phyloP scores from a whole-genome alignment of 257 asterid genomes.

The Apocynum venetum region DNA sequence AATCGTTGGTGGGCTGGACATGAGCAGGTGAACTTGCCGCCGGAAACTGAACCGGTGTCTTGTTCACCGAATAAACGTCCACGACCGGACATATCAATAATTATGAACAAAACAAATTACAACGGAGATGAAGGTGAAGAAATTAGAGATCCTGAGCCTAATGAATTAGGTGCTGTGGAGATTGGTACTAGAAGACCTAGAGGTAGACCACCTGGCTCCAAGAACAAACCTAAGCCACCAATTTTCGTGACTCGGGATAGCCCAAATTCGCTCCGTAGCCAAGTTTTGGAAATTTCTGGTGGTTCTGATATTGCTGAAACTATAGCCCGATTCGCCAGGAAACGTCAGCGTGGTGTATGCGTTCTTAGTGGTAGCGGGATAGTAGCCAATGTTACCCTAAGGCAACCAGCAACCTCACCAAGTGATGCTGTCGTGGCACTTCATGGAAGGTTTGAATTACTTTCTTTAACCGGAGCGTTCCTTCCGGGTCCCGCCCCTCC shows the following conservation, averaged over 20 bases:
- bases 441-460: slow-evolving; percentile 59
- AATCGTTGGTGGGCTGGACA: slow-evolving; percentile 65
- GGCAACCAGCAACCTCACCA: slow-evolving; percentile 42
- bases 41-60: slow-evolving; percentile 24
- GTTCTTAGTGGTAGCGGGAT: slow-evolving; percentile 60
- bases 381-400: slow-evolving; percentile 55
- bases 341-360: slow-evolving; percentile 63
- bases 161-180: slow-evolving; percentile 45
- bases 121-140: slow-evolving; percentile 41
- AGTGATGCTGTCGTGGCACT: slow-evolving; percentile 40
- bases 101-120: slow-evolving; percentile 30
- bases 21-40: slow-evolving; percentile 36
- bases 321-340: slow-evolving; percentile 59
- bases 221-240: slow-evolving; percentile 66
- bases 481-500: slow-evolving; percentile 61
- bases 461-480: slow-evolving; percentile 53
- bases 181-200: slow-evolving; percentile 53
- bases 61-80: slow-evolving; percentile 28
- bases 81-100: slow-evolving; percentile 17
- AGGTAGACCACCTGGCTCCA: slow-evolving; percentile 68
- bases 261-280: slow-evolving; percentile 65
- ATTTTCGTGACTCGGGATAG: slow-evolving; percentile 60
- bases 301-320: slow-evolving; percentile 59
- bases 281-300: slow-evolving; percentile 55
- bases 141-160: too few species aligned